Evolutionary conservation across 2,329 filamentous ascomycete genomes (phyloP).

Genomic region (Fusarium sp.): DNA sequence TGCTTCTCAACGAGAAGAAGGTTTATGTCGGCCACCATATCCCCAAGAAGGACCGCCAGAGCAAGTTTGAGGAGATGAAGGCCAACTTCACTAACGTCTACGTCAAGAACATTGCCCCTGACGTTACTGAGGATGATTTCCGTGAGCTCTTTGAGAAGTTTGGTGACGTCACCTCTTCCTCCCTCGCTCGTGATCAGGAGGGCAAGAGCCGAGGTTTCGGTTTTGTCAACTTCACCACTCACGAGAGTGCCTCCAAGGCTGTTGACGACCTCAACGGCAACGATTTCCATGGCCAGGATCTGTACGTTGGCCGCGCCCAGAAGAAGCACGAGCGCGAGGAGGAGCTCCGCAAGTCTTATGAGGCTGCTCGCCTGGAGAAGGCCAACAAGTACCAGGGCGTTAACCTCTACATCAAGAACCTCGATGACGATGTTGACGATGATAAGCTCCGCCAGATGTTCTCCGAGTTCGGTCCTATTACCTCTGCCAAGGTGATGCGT

Average conservation of each 20-base stretch:
- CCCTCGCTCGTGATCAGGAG: conserved; percentile 86
- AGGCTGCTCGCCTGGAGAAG: conserved; percentile 97
- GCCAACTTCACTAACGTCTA: conserved; percentile 99
- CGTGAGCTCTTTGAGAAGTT: conserved; percentile 90
- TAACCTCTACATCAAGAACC: conserved; percentile 99
- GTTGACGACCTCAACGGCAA: conserved; percentile 92
- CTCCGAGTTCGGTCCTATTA: conserved; percentile 90
- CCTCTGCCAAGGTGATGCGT: conserved; percentile 99
- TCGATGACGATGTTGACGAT: conserved; percentile 95
- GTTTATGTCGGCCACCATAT: conserved; percentile 99
- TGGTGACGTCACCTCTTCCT: conserved; percentile 94
- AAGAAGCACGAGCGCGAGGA: conserved; percentile 99
- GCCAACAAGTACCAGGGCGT: conserved; percentile 99
- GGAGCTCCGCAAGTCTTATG: conserved; percentile 98
- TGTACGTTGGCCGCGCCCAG: conserved; percentile 97
- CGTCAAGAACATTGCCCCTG: conserved; percentile 93
- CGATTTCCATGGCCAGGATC: conserved; percentile 92
- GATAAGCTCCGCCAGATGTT: conserved; percentile 98
- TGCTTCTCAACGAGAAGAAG: conserved; percentile 99
- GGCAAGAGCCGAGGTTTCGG: conserved; percentile 96
- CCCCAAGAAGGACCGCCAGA: conserved; percentile 99
- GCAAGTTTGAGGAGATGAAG: conserved; percentile 99
- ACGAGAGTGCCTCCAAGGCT: conserved; percentile 85
- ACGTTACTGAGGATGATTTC: conserved; percentile 94
- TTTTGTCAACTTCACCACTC: conserved; percentile 94